These are phyloP conservation scores for Steccherinum ochraceum DNA, from an alignment of 768 basidiomycete species.

Conservation along the genomic window DNA sequence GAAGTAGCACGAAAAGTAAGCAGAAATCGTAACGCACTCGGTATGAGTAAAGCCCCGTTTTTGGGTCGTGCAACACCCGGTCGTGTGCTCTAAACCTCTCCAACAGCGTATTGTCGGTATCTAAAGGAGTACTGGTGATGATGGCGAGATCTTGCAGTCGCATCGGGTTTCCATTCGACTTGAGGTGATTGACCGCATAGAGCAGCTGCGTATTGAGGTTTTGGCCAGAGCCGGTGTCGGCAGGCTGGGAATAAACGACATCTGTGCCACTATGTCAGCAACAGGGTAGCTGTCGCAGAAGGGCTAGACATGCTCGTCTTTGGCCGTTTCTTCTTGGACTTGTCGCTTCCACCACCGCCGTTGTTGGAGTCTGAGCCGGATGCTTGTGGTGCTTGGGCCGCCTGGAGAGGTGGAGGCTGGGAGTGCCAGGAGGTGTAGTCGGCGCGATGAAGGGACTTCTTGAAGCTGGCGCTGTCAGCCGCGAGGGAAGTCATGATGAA, in stretches of 20 bases:
- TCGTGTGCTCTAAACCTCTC: conserved; percentile 84
- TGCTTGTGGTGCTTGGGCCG: conserved; percentile 24
- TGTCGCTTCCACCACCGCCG: conserved; percentile 14
- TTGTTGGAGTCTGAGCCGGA: conserved; percentile 10
- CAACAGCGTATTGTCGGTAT: conserved; percentile 61
- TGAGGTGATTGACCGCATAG: conserved; percentile 77
- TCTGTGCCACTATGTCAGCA: conserved; percentile 31
- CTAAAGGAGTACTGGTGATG: conserved; percentile 69
- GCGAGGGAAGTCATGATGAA: conserved; percentile 31
- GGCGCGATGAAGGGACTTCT: conserved; percentile 54
- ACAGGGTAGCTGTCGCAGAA: conserved; percentile 11
- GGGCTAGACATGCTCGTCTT: conserved; percentile 48
- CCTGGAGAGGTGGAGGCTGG: conserved; percentile 37
- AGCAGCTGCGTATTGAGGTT: conserved; percentile 87
- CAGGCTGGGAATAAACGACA: conserved; percentile 81
- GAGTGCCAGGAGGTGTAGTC: conserved; percentile 76
- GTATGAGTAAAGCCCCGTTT: conserved; percentile 83
- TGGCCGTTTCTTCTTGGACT: conserved; percentile 53
- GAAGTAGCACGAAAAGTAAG: background rate
- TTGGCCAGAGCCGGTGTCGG: conserved; percentile 73
- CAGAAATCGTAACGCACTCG: conserved; percentile 44
- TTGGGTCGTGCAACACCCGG: conserved; percentile 70
- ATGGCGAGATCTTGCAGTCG: conserved; percentile 85
- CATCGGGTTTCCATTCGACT: conserved; percentile 66
- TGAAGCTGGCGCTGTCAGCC: conserved; percentile 70